phyloP scores from a whole-genome alignment of 768 basidiomycete species.

The Pholiota molesta region DNA sequence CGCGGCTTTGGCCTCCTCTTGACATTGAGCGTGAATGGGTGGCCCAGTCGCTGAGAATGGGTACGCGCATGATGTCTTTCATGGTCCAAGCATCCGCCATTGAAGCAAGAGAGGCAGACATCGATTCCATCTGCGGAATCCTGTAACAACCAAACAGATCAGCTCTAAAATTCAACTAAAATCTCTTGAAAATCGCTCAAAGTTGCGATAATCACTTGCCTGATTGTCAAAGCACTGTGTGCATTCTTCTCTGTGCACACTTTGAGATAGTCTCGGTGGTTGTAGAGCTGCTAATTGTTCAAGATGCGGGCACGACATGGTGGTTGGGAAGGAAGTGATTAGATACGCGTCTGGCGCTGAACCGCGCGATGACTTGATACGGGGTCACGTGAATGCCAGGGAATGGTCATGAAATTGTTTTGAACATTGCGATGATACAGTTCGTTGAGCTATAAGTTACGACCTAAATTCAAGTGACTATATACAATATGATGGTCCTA shows the following conservation, averaged over 20 bases:
- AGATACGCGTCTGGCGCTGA: background rate
- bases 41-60: slow-evolving; percentile 74
- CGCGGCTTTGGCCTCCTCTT: slow-evolving; percentile 69
- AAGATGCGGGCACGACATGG: slow-evolving; percentile 59
- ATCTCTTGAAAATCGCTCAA: background rate
- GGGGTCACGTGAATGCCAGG: background rate
- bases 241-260: slow-evolving; percentile 90
- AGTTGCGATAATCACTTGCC: slow-evolving; percentile 40
- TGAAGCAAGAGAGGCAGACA: slow-evolving; percentile 93
- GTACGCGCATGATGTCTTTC: slow-evolving; percentile 72
- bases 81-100: slow-evolving; percentile 77
- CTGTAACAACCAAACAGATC: slow-evolving; percentile 37
- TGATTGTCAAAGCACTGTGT: slow-evolving; percentile 97
- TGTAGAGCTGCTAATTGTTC: slow-evolving; percentile 48
- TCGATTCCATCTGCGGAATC: slow-evolving; percentile 79
- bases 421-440: too few species aligned
- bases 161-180: background rate
- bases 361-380: background rate
- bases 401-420: too few species aligned
- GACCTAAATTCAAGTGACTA: too few species aligned
- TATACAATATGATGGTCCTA: too few species aligned
- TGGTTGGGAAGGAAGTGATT: background rate
- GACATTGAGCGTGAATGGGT: slow-evolving; percentile 80
- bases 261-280: slow-evolving; percentile 66
- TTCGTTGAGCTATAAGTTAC: too few species aligned